Base-by-base conservation (phyloP, 1,284 basidiomycete species). In the Cryptococcus deneoformans region DNA sequence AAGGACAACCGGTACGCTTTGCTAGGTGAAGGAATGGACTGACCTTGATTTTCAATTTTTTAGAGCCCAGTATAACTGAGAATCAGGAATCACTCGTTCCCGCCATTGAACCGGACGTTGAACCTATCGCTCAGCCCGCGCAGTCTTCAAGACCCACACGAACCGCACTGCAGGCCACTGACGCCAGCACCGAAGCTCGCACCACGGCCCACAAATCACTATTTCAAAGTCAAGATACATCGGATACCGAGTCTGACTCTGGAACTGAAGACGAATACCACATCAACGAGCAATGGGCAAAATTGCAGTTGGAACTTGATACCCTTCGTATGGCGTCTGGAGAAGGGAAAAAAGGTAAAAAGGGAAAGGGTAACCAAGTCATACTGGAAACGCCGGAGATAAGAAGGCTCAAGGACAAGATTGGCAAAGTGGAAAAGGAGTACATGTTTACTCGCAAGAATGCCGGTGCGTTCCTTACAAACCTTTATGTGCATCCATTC, bases 391-490 rank as follows among this genome's bases (percentile, higher is more conserved):
- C 63, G 53, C 76, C 60, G 65, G 72, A 82, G 65, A 77, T 83
- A 54, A 72, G 77, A 24, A 71, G 70, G 3, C 73, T 92, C 50
- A 83, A 83, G 24, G 77, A 80, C 55, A 83, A 80, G 45, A 79
- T 92, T 36, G 75, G 80, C 36, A 78, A 78, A 38, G 70, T 87
- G 16, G 84, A 85, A 71, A 80, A 81, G 48, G 84, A 88, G 67
- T 90, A 92, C 66, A 82, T 92, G 63, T 93, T 92, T 67, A 83
- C 86, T 59, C 79, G 84, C 62, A 83, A 81, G 57, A 87, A 89
- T 57, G 90, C 78, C 0, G 76, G 77, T 78, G 36, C 48, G 73
- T 61, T 20, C 16, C 16, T 42, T 11, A 47, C 46, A 5, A 59
- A 8, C 8, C 37, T n/a, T 50, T 36, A 8, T 29, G 29, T 29